Conservation (phyloP, 108 stramenopile species). For the Pseudonitzschia delicatissima region DNA sequence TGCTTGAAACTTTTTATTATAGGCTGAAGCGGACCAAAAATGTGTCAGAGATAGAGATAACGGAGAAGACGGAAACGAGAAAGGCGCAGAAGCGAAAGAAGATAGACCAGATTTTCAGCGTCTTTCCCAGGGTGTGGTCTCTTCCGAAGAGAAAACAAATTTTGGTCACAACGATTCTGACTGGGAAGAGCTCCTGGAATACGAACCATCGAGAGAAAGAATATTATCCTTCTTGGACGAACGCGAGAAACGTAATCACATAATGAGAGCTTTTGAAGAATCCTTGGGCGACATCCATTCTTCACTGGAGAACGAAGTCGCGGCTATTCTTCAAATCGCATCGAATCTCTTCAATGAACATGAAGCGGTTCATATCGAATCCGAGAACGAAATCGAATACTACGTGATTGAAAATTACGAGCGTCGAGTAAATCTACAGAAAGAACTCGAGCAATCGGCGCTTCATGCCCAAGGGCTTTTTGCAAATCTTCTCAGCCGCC, state of each 20-base stretch:
- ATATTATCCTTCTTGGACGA: conserved; percentile 10
- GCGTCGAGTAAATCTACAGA: conserved; percentile 14
- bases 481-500: conserved; percentile 19
- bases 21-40: too few relatives aligned
- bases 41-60: too few relatives aligned
- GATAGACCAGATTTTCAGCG: too few relatives aligned
- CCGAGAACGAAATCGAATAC: conserved; percentile 29
- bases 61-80: neutral
- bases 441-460: conserved; percentile 22
- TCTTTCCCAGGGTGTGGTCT: neutral
- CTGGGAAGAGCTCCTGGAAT: conserved; percentile 20
- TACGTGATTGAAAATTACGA: conserved; percentile 21
- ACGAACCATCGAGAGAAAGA: neutral
- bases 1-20: too few relatives aligned
- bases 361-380: neutral
- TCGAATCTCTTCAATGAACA: conserved; percentile 8
- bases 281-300: conserved; percentile 23
- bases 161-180: neutral
- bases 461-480: conserved; percentile 19
- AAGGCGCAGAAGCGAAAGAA: too few relatives aligned
- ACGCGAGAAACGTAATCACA: conserved; percentile 13
- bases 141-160: neutral
- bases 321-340: conserved; percentile 17
- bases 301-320: conserved; percentile 14
- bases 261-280: conserved; percentile 7